Evolutionary conservation across 768 basidiomycete species (phyloP).

Genomic region (Termitomyces sp.): DNA sequence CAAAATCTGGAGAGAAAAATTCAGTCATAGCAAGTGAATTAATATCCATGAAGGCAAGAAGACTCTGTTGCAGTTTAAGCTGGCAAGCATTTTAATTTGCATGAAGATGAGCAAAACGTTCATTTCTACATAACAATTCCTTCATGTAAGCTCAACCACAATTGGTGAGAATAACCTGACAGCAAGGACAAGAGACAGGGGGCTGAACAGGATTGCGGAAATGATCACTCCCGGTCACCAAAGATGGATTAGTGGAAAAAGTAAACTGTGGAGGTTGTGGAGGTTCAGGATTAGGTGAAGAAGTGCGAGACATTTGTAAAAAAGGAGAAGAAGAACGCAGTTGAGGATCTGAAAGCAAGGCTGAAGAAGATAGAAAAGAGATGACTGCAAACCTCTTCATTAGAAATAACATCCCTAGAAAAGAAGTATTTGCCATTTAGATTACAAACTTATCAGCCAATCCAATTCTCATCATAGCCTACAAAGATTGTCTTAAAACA

Average conservation of each 20-base stretch:
- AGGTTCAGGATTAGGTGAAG: no score
- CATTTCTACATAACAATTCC: neutral
- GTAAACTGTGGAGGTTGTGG: no score
- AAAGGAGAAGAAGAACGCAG: no score
- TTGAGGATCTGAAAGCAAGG: no score
- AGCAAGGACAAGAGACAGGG: no score
- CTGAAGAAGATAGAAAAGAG: no score
- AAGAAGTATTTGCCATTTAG: neutral
- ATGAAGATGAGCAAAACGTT: neutral
- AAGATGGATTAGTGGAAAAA: no score
- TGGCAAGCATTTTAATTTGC: neutral
- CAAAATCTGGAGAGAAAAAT: neutral
- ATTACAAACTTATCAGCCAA: neutral
- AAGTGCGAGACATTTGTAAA: no score
- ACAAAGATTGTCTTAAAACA: neutral
- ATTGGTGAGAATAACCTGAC: neutral
- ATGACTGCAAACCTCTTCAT: neutral
- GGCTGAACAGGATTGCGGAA: no score
- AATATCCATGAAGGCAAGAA: no score
- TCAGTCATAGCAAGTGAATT: no score
- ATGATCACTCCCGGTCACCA: no score
- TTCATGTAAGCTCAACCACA: neutral
- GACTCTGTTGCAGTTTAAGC: neutral
- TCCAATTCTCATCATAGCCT: neutral
- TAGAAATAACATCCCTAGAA: neutral